Percentiles rank a stretch among this genome's conserved stretches.
Conservation (phyloP, 371 early-diverging fungal genomes). For the Conidiobolus coronatus region DNA sequence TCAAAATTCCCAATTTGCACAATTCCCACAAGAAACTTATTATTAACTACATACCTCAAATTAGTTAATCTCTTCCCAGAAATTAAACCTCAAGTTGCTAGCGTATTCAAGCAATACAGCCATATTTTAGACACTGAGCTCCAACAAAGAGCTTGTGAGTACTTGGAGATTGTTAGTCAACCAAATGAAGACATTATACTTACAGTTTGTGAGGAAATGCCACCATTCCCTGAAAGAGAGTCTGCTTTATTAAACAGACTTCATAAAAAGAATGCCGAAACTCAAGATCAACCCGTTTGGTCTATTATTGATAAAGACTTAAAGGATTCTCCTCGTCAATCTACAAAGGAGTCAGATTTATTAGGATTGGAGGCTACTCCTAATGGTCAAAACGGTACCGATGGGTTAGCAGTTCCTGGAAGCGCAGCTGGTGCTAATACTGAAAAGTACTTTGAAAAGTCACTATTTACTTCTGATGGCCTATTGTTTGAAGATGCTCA, state of each 20-base stretch:
- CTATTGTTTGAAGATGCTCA: constrained; percentile 70
- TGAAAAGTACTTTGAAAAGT: constrained; percentile 28
- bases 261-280: constrained; percentile 61
- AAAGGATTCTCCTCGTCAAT: constrained; percentile 13
- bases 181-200: constrained; percentile 68
- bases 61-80: constrained; percentile 91
- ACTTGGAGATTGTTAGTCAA: constrained; percentile 58
- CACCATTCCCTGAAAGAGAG: constrained; percentile 83
- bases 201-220: constrained; percentile 90
- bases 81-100: constrained; percentile 65
- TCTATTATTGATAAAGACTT: constrained; percentile 76
- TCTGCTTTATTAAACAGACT: constrained; percentile 62
- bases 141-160: constrained; percentile 91
- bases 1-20: constrained; percentile 65
- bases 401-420: constrained; percentile 3
- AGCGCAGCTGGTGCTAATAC: constrained; percentile 19
- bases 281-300: constrained; percentile 91
- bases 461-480: constrained; percentile 48
- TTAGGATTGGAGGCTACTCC: neutral
- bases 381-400: too few relatives aligned
- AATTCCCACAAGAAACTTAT: constrained; percentile 49
- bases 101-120: constrained; percentile 63
- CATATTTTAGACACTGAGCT: constrained; percentile 81
- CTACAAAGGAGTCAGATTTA: neutral
- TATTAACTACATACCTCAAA: constrained; percentile 82